phyloP scores from a whole-genome alignment of 176 grass and related monocot genomes.

The Panicum miliaceum region DNA sequence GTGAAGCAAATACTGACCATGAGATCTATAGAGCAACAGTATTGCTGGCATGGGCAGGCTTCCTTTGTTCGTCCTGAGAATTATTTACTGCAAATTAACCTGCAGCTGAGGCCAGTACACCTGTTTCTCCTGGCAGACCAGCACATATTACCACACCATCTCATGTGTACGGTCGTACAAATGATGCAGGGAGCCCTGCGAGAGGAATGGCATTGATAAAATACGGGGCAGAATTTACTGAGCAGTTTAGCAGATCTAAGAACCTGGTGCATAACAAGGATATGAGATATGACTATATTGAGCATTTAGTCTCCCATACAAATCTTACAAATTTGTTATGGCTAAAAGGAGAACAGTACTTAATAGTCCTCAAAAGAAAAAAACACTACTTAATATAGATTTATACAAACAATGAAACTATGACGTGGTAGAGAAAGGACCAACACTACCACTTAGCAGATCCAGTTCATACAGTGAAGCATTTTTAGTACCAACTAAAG shows the following conservation, averaged over 20 bases:
- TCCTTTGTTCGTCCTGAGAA: slow-evolving; percentile 39
- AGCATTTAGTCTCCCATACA: not conserved
- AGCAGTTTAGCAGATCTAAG: not conserved
- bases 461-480: slow-evolving; percentile 34
- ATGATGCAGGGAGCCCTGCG: slow-evolving; percentile 20
- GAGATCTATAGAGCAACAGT: slow-evolving; percentile 39
- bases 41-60: slow-evolving; percentile 3
- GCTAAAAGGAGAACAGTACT: not conserved
- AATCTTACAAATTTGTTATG: slow-evolving; percentile 22
- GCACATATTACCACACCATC: slow-evolving; percentile 41
- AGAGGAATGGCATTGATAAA: slow-evolving; percentile 32
- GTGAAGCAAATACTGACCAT: slow-evolving; percentile 26
- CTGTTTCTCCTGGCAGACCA: slow-evolving; percentile 41
- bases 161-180: slow-evolving; percentile 26
- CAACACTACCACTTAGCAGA: slow-evolving; percentile 26
- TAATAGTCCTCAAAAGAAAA: not conserved
- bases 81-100: slow-evolving; percentile 48
- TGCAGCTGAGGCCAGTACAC: slow-evolving; percentile 34
- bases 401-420: slow-evolving; percentile 26
- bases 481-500: slow-evolving; percentile 24
- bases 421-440: slow-evolving; percentile 17
- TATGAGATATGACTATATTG: not conserved
- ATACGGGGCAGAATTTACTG: slow-evolving; percentile 35
- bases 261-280: slow-evolving; percentile 17
- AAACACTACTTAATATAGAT: slow-evolving; percentile 16